Evolutionary conservation across 1,284 basidiomycete genomes (phyloP).

Genomic region (Pterulicium gracile): DNA sequence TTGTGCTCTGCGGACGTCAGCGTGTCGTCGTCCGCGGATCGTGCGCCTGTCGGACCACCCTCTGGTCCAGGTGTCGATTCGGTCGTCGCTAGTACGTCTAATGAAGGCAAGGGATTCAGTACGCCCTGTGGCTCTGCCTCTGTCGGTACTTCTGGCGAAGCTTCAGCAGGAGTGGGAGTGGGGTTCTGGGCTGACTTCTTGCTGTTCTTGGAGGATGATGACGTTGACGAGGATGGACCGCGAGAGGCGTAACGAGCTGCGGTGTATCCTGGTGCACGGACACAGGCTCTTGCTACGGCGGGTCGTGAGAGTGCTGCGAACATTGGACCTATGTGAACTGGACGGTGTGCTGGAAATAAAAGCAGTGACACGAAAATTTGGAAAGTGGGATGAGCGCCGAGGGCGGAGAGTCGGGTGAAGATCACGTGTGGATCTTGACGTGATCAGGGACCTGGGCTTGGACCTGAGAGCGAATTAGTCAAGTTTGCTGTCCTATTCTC

Average conservation of each 20-base stretch:
- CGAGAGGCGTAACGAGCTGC: neutral
- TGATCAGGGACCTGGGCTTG: too few species aligned
- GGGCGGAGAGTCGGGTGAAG: neutral
- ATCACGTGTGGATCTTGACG: neutral
- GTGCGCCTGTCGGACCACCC: neutral
- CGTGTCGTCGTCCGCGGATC: neutral
- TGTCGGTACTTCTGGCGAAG: too few species aligned
- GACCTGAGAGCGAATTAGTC: too few species aligned
- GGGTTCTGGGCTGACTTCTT: neutral
- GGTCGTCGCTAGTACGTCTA: neutral
- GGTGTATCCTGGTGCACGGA: neutral
- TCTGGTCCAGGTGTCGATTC: neutral
- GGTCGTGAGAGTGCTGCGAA: neutral
- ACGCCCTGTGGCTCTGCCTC: neutral
- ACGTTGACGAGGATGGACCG: neutral
- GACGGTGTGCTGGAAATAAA: neutral
- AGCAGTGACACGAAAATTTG: too few species aligned
- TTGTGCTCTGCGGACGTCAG: conserved; percentile 64
- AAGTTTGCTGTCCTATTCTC: too few species aligned
- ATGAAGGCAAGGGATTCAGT: neutral
- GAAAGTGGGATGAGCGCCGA: neutral
- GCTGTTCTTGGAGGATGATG: neutral
- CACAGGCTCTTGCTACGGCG: neutral
- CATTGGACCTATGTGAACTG: too few species aligned
- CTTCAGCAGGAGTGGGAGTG: neutral